Conservation (phyloP, 495 filamentous ascomycete species). For the Saxophila tyrrhenica region DNA sequence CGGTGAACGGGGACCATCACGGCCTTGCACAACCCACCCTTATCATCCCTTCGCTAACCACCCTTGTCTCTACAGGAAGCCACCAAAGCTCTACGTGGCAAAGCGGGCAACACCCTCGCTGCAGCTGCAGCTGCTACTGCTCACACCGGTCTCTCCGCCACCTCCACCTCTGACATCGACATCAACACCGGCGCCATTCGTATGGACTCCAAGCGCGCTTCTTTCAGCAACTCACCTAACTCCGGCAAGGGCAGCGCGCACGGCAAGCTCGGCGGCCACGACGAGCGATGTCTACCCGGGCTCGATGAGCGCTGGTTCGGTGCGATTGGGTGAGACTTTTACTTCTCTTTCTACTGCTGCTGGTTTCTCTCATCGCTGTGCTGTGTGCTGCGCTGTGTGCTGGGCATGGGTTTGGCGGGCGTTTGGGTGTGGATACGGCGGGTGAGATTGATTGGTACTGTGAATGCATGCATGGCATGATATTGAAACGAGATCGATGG, state of each 20-base stretch:
- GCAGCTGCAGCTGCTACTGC: too few species aligned
- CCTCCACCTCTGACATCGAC: not conserved
- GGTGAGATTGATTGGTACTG: too few species aligned
- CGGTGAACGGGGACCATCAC: too few species aligned
- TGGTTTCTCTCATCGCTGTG: slow-evolving; percentile 11
- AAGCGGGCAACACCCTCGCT: not conserved
- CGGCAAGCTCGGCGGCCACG: not conserved
- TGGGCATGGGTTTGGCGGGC: too few species aligned
- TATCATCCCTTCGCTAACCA: not conserved
- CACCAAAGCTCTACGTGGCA: not conserved
- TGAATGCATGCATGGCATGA: too few species aligned
- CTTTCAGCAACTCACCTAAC: too few species aligned
- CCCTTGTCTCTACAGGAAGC: not conserved
- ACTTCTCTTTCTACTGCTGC: not conserved
- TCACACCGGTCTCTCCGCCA: too few species aligned
- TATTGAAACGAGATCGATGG: too few species aligned
- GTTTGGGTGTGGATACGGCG: too few species aligned
- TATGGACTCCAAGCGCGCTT: not conserved
- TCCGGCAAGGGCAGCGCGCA: not conserved
- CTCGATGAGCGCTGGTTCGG: not conserved
- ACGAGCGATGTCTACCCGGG: not conserved
- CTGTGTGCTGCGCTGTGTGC: too few species aligned
- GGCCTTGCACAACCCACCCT: not conserved
- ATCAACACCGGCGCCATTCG: not conserved
- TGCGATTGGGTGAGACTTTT: not conserved